These are phyloP conservation scores for Ceratobasidium sp. DNA, from an alignment of 1,284 basidiomycete species.

Conservation along the genomic window DNA sequence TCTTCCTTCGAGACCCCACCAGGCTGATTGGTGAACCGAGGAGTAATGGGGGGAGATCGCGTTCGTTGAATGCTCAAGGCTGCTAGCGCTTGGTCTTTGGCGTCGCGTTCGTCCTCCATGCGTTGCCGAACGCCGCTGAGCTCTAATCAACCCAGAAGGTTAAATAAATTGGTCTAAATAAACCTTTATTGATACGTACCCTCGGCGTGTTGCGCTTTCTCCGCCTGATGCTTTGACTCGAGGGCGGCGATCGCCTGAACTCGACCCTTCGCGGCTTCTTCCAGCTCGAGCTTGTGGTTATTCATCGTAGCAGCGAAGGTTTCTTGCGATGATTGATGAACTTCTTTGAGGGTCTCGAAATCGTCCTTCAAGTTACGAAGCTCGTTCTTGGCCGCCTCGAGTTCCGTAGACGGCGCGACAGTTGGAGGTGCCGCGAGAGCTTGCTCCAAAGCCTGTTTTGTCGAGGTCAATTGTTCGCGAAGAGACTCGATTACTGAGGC, in stretches of 20 bases:
- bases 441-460: constrained; percentile 12
- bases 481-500: constrained; percentile 10
- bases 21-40: constrained; percentile 59
- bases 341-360: constrained; percentile 65
- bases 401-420: constrained; percentile 57
- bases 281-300: constrained; percentile 74
- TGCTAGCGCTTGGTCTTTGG: constrained; percentile 52
- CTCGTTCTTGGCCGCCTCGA: constrained; percentile 66
- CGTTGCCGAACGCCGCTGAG: constrained; percentile 67
- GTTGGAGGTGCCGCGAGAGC: constrained; percentile 27
- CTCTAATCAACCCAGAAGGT: constrained; percentile 51
- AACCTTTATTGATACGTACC: constrained; percentile 1
- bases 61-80: constrained; percentile 60
- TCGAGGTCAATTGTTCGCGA: constrained; percentile 13
- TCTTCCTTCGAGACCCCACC: constrained; percentile 75
- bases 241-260: constrained; percentile 74
- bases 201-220: constrained; percentile 64
- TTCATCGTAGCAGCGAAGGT: constrained; percentile 68
- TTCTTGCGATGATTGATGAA: constrained; percentile 71
- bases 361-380: constrained; percentile 76
- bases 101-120: constrained; percentile 77
- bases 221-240: constrained; percentile 66
- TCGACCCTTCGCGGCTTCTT: constrained; percentile 72
- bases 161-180: not conserved
- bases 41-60: constrained; percentile 60